Evolutionary conservation across 352 stramenopile species (phyloP).

Genomic region (Blastocystis sp.): DNA sequence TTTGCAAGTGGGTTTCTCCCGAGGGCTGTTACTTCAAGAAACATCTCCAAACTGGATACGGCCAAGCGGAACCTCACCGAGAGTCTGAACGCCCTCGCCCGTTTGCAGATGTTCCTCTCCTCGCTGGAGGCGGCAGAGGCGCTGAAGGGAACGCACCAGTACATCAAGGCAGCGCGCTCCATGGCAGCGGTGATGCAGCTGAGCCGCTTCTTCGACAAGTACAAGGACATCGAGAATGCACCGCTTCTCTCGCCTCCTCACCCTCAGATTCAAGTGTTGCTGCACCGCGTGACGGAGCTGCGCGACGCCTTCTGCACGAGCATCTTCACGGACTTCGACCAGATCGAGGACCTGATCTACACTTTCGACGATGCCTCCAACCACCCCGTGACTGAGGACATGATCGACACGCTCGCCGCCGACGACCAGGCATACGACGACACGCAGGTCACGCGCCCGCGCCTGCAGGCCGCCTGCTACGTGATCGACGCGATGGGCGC

Average conservation of each 20-base stretch:
- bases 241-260: constrained; percentile 73
- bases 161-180: constrained; percentile 88
- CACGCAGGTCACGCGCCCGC: constrained; percentile 69
- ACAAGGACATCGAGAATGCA: constrained; percentile 75
- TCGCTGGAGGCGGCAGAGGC: constrained; percentile 73
- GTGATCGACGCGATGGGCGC: constrained; percentile 84
- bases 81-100: constrained; percentile 53
- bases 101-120: constrained; percentile 74
- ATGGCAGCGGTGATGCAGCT: constrained; percentile 88
- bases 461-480: constrained; percentile 56
- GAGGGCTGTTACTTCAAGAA: constrained; percentile 1
- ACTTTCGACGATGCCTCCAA: not conserved
- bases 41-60: constrained; percentile 57
- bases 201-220: constrained; percentile 75
- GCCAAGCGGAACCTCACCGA: constrained; percentile 62
- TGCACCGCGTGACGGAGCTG: constrained; percentile 83
- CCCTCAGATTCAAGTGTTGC: constrained; percentile 87
- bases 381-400: constrained; percentile 19
- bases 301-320: constrained; percentile 82
- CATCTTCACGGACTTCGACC: constrained; percentile 85
- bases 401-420: constrained; percentile 52
- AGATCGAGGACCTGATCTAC: constrained; percentile 65
- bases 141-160: constrained; percentile 76
- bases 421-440: constrained; percentile 34
- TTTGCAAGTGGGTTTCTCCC: constrained; percentile 35